Base-by-base conservation (phyloP, 768 basidiomycete genomes). In the Tricholoma furcatifolium region DNA sequence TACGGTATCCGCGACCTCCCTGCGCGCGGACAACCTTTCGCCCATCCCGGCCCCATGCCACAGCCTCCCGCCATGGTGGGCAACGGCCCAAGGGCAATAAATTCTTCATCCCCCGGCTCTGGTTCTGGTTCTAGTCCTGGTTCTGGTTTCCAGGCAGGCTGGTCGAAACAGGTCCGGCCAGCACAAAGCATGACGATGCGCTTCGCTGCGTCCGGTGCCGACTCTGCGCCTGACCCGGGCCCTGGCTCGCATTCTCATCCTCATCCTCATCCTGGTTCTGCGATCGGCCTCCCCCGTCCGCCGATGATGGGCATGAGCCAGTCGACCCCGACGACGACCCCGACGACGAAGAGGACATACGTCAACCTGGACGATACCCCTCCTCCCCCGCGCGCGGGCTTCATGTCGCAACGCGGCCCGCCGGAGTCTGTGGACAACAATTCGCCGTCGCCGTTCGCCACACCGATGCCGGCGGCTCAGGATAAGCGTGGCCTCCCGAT, bases 1-100 rank as follows among this genome's bases (percentile, higher is more conserved):
- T 74, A 73, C 51, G 78, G 79, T 3, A 78, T 79, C 30, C 71
- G 71, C 27, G 72, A 80, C 58, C 54, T 80, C 9, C 78, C 79
- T 24, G 56, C 51, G 23, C 58, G 62, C 17, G 23, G 31, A 4
- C 36, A 15, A 5, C 20, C 41, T 18, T 43, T 35, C 34, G n/a
- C 49, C 14, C 14, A 42, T 38, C 51, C 49, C 20, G 60, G 47
- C 46, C 56, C 40, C 48, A 53, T 39, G 51, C 63, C 46, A 38
- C 45, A 27, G 12, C 51, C 46, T 20, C 52, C 46, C 6, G 42
- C 47, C 12, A 58, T 56, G 54, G 18, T 34, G 30, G 47, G 50
- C 15, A 46, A 23, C 23, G 47, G 43, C 23, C n/a, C 43, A 14
- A 15, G 47, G 35, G 34, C 53, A 15, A 24, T 34, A 20, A 31